Percentiles rank a stretch among this genome's conserved stretches.
phyloP scores from a whole-genome alignment of 2,329 filamentous ascomycete genomes.

The Peltaster fructicola region DNA sequence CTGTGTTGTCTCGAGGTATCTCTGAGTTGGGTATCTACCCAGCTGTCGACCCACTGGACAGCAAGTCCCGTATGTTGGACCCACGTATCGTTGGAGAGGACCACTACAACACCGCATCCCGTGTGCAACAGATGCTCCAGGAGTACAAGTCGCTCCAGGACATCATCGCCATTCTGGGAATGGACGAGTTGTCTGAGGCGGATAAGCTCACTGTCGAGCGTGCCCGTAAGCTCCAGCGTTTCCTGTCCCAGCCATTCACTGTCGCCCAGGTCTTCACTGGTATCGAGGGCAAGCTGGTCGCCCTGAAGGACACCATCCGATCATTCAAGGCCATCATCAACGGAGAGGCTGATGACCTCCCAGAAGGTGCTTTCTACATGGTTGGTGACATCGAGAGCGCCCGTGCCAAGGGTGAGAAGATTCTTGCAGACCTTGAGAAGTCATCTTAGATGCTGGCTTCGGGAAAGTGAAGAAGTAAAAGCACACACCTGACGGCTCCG shows the following conservation, averaged over 20 bases:
- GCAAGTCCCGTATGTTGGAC: slow-evolving; percentile 98
- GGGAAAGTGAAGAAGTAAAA: too few relatives aligned
- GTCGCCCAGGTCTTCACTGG: slow-evolving; percentile 71
- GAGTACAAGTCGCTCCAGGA: slow-evolving; percentile 99
- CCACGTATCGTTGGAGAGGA: slow-evolving; percentile 96
- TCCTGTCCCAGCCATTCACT: slow-evolving; percentile 98
- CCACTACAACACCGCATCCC: slow-evolving; percentile 87
- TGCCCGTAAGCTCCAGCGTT: slow-evolving; percentile 99
- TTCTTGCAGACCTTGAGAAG: slow-evolving; percentile 77
- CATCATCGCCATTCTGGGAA: slow-evolving; percentile 97
- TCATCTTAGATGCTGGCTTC: slow-evolving; percentile 9
- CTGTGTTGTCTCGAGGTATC: slow-evolving; percentile 99
- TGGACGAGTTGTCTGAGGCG: slow-evolving; percentile 98
- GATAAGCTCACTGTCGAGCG: slow-evolving; percentile 99
- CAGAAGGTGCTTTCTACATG: slow-evolving; percentile 95
- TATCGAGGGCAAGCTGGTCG: slow-evolving; percentile 93
- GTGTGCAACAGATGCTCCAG: slow-evolving; percentile 98
- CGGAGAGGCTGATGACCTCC: slow-evolving; percentile 89
- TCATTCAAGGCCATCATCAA: slow-evolving; percentile 95
- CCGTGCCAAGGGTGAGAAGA: slow-evolving; percentile 97
- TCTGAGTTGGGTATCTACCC: slow-evolving; percentile 99
- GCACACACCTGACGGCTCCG: too few relatives aligned
- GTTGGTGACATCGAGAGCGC: slow-evolving; percentile 90
- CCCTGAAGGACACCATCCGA: slow-evolving; percentile 94
- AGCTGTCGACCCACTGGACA: slow-evolving; percentile 98